A percentile compares a stretch with the other conserved stretches of the same genome.
These are phyloP conservation scores for Graphiopsis chlorocephala DNA, from an alignment of 2,329 filamentous ascomycete species.

Conservation along the genomic window DNA sequence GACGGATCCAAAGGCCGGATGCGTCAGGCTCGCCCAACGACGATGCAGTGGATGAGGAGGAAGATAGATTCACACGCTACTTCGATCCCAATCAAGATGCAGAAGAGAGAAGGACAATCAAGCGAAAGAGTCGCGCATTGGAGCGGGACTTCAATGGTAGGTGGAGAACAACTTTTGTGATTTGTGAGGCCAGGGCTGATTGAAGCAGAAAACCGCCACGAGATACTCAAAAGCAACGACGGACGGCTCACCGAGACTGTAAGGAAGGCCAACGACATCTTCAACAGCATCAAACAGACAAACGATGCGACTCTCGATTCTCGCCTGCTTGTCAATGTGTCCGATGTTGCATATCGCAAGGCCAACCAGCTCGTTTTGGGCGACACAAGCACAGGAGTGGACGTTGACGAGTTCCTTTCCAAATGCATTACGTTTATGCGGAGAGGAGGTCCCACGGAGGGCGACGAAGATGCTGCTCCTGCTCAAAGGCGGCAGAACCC, in stretches of 20 bases:
- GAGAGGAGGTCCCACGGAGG: slow-evolving; percentile 52
- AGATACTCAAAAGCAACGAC: slow-evolving; percentile 64
- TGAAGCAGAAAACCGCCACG: slow-evolving; percentile 64
- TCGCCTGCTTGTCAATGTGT: slow-evolving; percentile 74
- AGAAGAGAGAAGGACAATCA: slow-evolving; percentile 68
- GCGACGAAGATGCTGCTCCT: slow-evolving; percentile 40
- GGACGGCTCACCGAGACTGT: slow-evolving; percentile 37
- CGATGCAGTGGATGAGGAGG: slow-evolving; percentile 33
- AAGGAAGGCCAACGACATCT: slow-evolving; percentile 53
- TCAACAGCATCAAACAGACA: slow-evolving; percentile 72
- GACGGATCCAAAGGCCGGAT: slow-evolving; percentile 18
- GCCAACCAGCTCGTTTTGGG: slow-evolving; percentile 72
- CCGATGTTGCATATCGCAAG: slow-evolving; percentile 77
- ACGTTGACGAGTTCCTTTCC: slow-evolving; percentile 86
- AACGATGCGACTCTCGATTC: slow-evolving; percentile 89
- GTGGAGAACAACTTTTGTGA: background rate
- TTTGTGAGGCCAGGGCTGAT: background rate
- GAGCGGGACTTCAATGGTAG: slow-evolving; percentile 58
- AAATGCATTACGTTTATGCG: slow-evolving; percentile 90
- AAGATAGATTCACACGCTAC: slow-evolving; percentile 36
- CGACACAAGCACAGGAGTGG: slow-evolving; percentile 69
- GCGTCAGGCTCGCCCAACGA: slow-evolving; percentile 17
- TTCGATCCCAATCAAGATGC: slow-evolving; percentile 84
- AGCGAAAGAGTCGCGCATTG: slow-evolving; percentile 68
- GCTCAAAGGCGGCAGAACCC: slow-evolving; percentile 21